phyloP scores from a whole-genome alignment of 2,329 filamentous ascomycete species.

The Cadophora gregata region DNA sequence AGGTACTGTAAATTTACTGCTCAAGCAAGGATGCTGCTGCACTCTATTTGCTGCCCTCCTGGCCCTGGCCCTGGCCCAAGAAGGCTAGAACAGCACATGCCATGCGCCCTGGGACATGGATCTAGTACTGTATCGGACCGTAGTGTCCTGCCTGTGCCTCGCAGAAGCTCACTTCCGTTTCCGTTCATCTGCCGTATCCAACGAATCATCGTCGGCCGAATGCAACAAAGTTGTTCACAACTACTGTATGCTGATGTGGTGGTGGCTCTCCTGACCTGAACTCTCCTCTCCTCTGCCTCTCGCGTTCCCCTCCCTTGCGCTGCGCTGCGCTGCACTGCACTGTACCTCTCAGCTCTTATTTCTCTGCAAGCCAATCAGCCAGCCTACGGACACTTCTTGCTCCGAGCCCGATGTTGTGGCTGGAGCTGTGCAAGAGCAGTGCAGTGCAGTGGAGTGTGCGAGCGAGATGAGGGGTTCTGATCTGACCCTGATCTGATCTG shows the following conservation, averaged over 20 bases:
- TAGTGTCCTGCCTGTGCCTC: background rate
- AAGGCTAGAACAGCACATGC: background rate
- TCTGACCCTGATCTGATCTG: background rate
- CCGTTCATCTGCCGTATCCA: slow-evolving; percentile 9
- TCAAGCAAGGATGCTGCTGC: background rate
- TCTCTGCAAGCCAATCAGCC: background rate
- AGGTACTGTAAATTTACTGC: too few relatives aligned
- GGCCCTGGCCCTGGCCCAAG: background rate
- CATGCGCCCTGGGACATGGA: slow-evolving; percentile 1
- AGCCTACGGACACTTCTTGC: background rate
- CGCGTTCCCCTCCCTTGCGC: too few relatives aligned
- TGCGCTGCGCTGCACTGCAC: too few relatives aligned
- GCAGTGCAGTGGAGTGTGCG: too few relatives aligned
- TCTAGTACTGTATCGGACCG: background rate
- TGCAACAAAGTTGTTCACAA: slow-evolving; percentile 4
- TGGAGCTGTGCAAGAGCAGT: background rate
- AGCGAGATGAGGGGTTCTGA: background rate
- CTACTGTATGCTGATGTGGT: background rate
- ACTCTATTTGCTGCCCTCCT: background rate
- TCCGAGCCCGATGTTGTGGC: slow-evolving; percentile 7
- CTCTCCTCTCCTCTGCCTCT: background rate
- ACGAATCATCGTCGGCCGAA: background rate
- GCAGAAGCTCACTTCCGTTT: background rate
- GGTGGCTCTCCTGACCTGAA: background rate
- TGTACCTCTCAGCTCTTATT: too few relatives aligned